Base-by-base conservation (phyloP, 495 filamentous ascomycete species). In the Annulohypoxylon stygium region DNA sequence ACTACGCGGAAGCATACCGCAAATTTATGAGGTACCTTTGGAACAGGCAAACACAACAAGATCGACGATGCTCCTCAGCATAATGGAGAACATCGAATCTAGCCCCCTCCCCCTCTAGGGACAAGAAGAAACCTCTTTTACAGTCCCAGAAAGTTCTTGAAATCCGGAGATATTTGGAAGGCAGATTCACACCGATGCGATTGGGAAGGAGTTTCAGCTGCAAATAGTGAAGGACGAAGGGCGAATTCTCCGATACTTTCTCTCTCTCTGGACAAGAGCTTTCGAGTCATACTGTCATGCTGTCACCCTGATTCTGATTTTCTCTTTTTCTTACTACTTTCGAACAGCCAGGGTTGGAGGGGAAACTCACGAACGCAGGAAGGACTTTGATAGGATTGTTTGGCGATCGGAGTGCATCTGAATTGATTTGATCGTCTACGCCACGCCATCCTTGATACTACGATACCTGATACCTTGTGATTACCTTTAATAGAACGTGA, bases 331-430 rank as follows among this genome's bases (percentile, higher is more conserved):
- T 68, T 70, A 76, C 69, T 79, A 78, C 74, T 82, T 78, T 80
- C 72, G 58, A 72, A 62, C 69, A 78, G 68, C 70, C 68, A 66
- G 65, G 75, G 65, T 71, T 75, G 69, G 75, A 72, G 73, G 76
- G 72, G 69, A 75, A 78, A 73, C 75, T 79, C 74, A 80, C 76
- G 78, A 79, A 81, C 76, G 77, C 76, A 74, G 80, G 76, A 77
- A 80, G 73, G 78, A 71, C 76, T 82, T 82, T 78, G 78, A 84
- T 81, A 83, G 78, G 82, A 78, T 79, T 79, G 80, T 81, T 80
- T 76, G 79, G 76, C 74, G 79, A 79, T 76, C 75, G 78, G 79
- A 83, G 81, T 81, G 81, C 82, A 83, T 80, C 80, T 78, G 74
- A 84, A 83, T 80, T 78, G 77, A 82, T 75, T 79, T 78, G 73